These are phyloP conservation scores for Tetrapisispora nanseiensis DNA, from an alignment of 805 yeast genomes.

Conservation along the genomic window DNA sequence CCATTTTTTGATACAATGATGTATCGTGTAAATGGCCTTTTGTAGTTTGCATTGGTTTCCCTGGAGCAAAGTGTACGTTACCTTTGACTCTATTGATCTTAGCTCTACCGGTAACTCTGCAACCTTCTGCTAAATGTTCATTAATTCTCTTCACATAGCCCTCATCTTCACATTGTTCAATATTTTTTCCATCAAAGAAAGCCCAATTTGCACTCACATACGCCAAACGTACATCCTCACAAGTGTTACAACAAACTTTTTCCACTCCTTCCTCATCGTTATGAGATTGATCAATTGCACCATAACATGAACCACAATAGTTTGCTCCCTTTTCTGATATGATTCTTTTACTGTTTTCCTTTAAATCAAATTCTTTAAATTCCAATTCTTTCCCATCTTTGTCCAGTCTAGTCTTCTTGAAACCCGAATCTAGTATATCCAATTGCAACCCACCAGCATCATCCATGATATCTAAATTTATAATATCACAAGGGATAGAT, in stretches of 20 bases:
- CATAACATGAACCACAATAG: constrained; percentile 88
- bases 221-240: constrained; percentile 72
- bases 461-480: constrained; percentile 82
- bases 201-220: constrained; percentile 80
- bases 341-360: constrained; percentile 28
- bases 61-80: constrained; percentile 92
- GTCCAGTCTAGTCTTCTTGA: constrained; percentile 55
- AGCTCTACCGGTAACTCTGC: constrained; percentile 74
- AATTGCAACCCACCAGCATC: constrained; percentile 73
- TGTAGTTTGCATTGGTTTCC: constrained; percentile 53
- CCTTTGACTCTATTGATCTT: constrained; percentile 81
- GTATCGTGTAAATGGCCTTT: constrained; percentile 76
- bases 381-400: constrained; percentile 38
- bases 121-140: constrained; percentile 68
- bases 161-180: constrained; percentile 85
- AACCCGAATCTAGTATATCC: constrained; percentile 61
- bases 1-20: constrained; percentile 53
- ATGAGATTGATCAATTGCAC: constrained; percentile 57
- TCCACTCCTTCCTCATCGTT: constrained; percentile 51
- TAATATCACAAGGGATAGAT: constrained; percentile 69
- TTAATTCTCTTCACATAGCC: constrained; percentile 62
- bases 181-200: constrained; percentile 76
- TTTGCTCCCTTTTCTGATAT: constrained; percentile 35
- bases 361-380: constrained; percentile 30
- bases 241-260: constrained; percentile 70